These are phyloP conservation scores for Dispira simplex DNA, from an alignment of 192 early-diverging fungal species.

Conservation along the genomic window DNA sequence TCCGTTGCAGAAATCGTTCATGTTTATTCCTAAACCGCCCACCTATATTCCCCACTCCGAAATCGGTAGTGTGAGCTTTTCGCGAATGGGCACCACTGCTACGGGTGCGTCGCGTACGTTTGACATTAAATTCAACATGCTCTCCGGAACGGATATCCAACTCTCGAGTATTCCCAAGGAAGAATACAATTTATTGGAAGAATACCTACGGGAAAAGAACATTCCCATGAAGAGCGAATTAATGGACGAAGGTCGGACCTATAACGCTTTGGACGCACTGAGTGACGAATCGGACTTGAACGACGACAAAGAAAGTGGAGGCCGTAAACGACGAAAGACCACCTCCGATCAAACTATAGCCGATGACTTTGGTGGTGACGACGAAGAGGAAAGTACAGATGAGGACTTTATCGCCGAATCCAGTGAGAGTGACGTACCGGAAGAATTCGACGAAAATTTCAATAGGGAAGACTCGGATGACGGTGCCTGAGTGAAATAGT, in stretches of 20 bases:
- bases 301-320: conserved; percentile 36
- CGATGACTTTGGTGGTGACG: conserved; percentile 23
- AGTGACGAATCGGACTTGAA: conserved; percentile 21
- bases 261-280: conserved; percentile 13
- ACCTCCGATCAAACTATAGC: conserved; percentile 12
- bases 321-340: conserved; percentile 24
- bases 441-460: conserved; percentile 63
- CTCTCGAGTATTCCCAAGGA: conserved; percentile 85
- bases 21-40: conserved; percentile 92
- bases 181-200: conserved; percentile 69
- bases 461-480: conserved; percentile 11
- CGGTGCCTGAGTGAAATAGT: neutral
- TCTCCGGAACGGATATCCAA: conserved; percentile 55
- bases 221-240: conserved; percentile 66
- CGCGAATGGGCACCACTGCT: conserved; percentile 43
- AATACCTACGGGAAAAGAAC: conserved; percentile 68
- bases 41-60: conserved; percentile 75
- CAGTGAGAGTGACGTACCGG: conserved; percentile 55
- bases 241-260: conserved; percentile 25
- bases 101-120: conserved; percentile 54
- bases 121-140: conserved; percentile 88
- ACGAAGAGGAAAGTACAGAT: conserved; percentile 63
- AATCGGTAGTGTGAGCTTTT: conserved; percentile 75
- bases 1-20: conserved; percentile 82
- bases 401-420: conserved; percentile 77